Percentiles rank a stretch among this genome's conserved stretches.
Conservation (phyloP, 192 early-diverging fungal genomes). For the Backusella sp. region DNA sequence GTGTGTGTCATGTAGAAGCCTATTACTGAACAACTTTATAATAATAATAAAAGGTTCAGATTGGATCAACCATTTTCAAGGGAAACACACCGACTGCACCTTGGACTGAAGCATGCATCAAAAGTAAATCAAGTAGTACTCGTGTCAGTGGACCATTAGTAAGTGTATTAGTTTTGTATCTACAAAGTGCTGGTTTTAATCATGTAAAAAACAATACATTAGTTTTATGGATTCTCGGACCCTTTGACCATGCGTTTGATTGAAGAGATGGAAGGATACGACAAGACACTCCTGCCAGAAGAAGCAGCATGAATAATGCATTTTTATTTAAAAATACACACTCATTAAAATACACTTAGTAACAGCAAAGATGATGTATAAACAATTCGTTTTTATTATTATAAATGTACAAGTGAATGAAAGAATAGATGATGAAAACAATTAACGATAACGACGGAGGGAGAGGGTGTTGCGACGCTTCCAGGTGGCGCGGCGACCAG, state of each 20-base stretch:
- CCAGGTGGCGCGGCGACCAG: constrained; percentile 92
- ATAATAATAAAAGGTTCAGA: constrained; percentile 31
- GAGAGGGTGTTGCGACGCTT: constrained; percentile 94
- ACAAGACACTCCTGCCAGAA: constrained; percentile 28
- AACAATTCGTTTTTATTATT: neutral
- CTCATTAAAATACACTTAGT: neutral
- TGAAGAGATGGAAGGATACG: constrained; percentile 43
- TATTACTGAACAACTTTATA: neutral
- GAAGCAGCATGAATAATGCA: neutral
- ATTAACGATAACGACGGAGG: constrained; percentile 90
- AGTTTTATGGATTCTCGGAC: constrained; percentile 59
- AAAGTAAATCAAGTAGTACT: constrained; percentile 46
- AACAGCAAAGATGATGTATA: neutral
- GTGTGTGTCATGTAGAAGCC: neutral
- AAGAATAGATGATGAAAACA: neutral
- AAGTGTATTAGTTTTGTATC: neutral
- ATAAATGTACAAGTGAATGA: neutral
- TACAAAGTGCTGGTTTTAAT: neutral
- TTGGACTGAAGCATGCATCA: constrained; percentile 51
- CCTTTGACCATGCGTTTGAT: constrained; percentile 50
- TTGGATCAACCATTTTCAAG: constrained; percentile 38
- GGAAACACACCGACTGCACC: constrained; percentile 51
- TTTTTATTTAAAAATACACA: neutral
- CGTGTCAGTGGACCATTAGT: constrained; percentile 54
- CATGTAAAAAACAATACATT: neutral